Percentiles rank a stretch among this genome's conserved stretches.
These are phyloP conservation scores for Blastomyces silverae DNA, from an alignment of 2,329 filamentous ascomycete genomes.

Conservation along the genomic window DNA sequence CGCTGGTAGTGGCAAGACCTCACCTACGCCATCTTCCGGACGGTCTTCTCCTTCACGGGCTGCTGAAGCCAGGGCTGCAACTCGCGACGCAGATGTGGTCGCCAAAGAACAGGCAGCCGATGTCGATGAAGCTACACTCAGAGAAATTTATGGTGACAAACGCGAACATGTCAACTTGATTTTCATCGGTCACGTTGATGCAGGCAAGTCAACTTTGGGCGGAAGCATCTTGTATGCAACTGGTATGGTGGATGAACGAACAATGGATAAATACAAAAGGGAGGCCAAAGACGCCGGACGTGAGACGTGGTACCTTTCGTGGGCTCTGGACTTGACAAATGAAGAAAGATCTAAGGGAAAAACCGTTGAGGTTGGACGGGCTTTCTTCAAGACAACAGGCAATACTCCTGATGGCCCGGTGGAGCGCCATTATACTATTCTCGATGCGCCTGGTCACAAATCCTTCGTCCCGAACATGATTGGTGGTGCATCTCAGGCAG, in stretches of 20 bases:
- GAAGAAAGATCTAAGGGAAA: conserved; percentile 96
- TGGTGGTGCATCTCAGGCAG: conserved; percentile 84
- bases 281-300: conserved; percentile 94
- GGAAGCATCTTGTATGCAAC: conserved; percentile 88
- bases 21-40: conserved; percentile 74
- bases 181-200: conserved; percentile 97
- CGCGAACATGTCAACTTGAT: conserved; percentile 81
- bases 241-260: conserved; percentile 99
- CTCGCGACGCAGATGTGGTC: conserved; percentile 72
- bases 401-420: conserved; percentile 47
- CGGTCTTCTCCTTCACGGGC: conserved; percentile 60
- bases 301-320: conserved; percentile 98
- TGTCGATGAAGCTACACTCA: conserved; percentile 75
- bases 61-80: conserved; percentile 49
- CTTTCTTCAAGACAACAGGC: conserved; percentile 76
- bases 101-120: conserved; percentile 73
- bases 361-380: conserved; percentile 93
- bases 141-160: conserved; percentile 88
- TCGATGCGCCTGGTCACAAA: conserved; percentile 96
- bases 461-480: conserved; percentile 99
- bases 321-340: conserved; percentile 94
- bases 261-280: conserved; percentile 94
- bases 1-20: conserved; percentile 61
- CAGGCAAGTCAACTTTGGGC: conserved; percentile 92
- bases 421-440: conserved; percentile 89